phyloP scores from a whole-genome alignment of 2,329 filamentous ascomycete genomes.

The Apiospora pterosperma region DNA sequence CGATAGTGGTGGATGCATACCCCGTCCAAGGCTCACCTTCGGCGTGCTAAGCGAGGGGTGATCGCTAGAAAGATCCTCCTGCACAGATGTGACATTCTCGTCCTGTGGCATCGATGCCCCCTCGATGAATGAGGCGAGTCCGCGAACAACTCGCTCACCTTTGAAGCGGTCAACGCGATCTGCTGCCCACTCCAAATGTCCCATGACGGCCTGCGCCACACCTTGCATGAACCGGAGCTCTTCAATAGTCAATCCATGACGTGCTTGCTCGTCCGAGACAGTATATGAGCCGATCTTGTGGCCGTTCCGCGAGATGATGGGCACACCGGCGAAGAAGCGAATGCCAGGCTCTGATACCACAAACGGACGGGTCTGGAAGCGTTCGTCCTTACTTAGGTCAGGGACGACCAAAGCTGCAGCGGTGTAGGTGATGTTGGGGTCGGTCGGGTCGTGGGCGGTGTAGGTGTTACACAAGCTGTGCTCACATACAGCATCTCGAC shows the following conservation, averaged over 20 bases:
- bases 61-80: constrained; percentile 4
- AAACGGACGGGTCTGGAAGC: constrained; percentile 29
- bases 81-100: constrained; percentile 9
- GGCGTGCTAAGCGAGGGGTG: not conserved
- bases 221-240: constrained; percentile 54
- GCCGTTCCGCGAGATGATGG: constrained; percentile 51
- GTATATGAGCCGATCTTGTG: constrained; percentile 59
- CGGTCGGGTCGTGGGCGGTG: constrained; percentile 20
- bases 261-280: constrained; percentile 55
- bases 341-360: constrained; percentile 28
- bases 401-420: constrained; percentile 25
- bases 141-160: constrained; percentile 51
- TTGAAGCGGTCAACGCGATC: constrained; percentile 48
- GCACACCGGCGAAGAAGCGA: constrained; percentile 45
- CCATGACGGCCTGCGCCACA: constrained; percentile 53
- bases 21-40: not conserved
- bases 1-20: not conserved
- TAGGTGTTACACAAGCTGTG: constrained; percentile 20
- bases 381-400: constrained; percentile 28
- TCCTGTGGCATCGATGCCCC: constrained; percentile 33
- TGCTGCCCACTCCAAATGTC: constrained; percentile 57
- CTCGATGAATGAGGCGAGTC: constrained; percentile 52
- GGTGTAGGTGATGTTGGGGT: constrained; percentile 7
- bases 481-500: constrained; percentile 32
- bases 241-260: constrained; percentile 43